Conservation (phyloP, 2,329 filamentous ascomycete genomes). For the Paraphaeosphaeria minitans region DNA sequence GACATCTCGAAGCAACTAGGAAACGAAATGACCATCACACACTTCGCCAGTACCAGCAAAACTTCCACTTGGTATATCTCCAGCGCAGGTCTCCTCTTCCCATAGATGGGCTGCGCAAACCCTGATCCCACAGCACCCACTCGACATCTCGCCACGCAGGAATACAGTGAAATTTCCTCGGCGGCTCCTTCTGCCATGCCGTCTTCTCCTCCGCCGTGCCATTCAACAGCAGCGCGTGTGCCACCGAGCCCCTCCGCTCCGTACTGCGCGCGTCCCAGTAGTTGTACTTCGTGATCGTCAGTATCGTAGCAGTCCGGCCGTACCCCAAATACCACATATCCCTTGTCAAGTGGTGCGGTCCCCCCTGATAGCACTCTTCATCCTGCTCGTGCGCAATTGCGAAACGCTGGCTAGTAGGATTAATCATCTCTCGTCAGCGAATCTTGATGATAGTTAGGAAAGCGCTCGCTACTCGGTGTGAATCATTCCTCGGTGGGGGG, state of each 20-base stretch:
- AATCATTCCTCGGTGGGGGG: background rate
- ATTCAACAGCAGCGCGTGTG: background rate
- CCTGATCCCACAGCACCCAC: background rate
- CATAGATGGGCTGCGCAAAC: background rate
- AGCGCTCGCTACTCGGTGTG: background rate
- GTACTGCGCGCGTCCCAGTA: background rate
- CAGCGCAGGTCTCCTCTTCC: background rate
- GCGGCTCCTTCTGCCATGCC: background rate
- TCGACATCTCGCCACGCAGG: background rate
- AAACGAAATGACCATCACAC: background rate
- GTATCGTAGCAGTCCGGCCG: background rate
- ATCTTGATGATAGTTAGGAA: background rate
- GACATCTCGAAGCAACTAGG: background rate
- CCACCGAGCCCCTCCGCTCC: background rate
- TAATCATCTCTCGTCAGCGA: background rate
- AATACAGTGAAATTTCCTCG: background rate
- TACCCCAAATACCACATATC: conserved; percentile 2
- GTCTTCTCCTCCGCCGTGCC: background rate
- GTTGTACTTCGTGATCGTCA: background rate
- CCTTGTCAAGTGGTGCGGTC: background rate
- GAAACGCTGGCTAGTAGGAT: background rate
- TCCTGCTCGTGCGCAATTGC: background rate
- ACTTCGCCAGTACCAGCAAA: background rate
- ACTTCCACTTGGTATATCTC: background rate
- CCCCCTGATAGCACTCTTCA: conserved; percentile 5